A percentile compares a stretch with the other conserved stretches of the same genome.
Evolutionary conservation across 352 stramenopile genomes (phyloP).

Genomic region (Globisporangium acanthophoron): DNA sequence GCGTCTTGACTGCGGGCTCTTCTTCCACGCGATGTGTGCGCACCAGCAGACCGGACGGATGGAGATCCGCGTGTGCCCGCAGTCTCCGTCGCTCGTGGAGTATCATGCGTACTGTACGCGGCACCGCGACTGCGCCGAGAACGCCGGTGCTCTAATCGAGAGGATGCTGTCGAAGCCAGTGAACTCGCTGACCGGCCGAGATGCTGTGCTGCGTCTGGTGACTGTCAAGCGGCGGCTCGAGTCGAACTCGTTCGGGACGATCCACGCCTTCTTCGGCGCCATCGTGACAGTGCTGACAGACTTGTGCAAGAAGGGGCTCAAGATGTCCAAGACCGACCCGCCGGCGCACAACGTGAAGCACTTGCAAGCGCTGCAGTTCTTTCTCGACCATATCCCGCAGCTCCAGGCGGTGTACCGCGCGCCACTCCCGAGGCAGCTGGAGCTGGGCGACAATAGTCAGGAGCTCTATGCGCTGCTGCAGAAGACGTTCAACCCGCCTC

Average conservation of each 20-base stretch:
- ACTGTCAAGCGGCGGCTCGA: slow-evolving; percentile 37
- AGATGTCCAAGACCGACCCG: slow-evolving; percentile 37
- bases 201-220: slow-evolving; percentile 39
- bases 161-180: slow-evolving; percentile 58
- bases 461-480: slow-evolving; percentile 48
- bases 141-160: slow-evolving; percentile 36
- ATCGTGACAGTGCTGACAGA: slow-evolving; percentile 38
- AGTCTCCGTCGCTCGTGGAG: slow-evolving; percentile 22
- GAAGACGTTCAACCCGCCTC: slow-evolving; percentile 43
- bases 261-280: slow-evolving; percentile 35
- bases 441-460: slow-evolving; percentile 42
- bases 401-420: slow-evolving; percentile 48
- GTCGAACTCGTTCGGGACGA: slow-evolving; percentile 27
- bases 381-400: slow-evolving; percentile 60
- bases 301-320: slow-evolving; percentile 46
- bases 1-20: slow-evolving; percentile 36
- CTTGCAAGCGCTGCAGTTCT: slow-evolving; percentile 62
- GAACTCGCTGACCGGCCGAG: slow-evolving; percentile 37
- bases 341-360: slow-evolving; percentile 55
- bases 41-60: slow-evolving; percentile 29
- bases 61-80: slow-evolving; percentile 16
- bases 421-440: slow-evolving; percentile 12
- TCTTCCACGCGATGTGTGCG: slow-evolving; percentile 66
- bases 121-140: slow-evolving; percentile 31
- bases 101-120: slow-evolving; percentile 70